These are phyloP conservation scores for Emericellopsis cladophorae DNA, from an alignment of 2,329 filamentous ascomycete species.

Conservation along the genomic window DNA sequence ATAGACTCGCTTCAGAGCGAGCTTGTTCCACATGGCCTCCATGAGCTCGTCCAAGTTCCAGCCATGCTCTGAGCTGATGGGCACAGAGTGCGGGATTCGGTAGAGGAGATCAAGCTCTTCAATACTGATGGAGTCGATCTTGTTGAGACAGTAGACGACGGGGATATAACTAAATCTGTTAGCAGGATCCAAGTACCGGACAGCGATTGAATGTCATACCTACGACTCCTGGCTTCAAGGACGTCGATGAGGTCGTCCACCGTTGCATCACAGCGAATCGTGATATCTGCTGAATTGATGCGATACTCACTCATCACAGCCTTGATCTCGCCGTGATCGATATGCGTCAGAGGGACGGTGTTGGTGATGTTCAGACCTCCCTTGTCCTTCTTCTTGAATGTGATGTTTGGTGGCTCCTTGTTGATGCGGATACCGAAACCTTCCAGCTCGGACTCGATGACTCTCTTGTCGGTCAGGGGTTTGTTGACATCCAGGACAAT, in stretches of 20 bases:
- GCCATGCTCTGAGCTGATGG: constrained; percentile 92
- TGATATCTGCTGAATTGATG: constrained; percentile 92
- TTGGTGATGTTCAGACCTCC: constrained; percentile 93
- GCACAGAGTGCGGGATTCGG: constrained; percentile 90
- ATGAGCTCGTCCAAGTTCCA: constrained; percentile 97
- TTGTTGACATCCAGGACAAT: constrained; percentile 99
- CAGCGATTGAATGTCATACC: constrained; percentile 10
- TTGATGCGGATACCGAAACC: constrained; percentile 97
- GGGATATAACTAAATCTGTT: constrained; percentile 65
- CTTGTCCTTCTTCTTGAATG: constrained; percentile 99
- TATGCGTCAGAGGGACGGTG: constrained; percentile 83
- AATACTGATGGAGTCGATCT: constrained; percentile 96
- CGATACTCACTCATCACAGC: constrained; percentile 96
- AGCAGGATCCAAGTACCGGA: background rate
- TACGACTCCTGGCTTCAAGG: constrained; percentile 80
- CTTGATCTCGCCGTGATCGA: constrained; percentile 92
- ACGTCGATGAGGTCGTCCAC: constrained; percentile 95
- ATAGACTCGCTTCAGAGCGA: constrained; percentile 84
- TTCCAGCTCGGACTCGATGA: constrained; percentile 91
- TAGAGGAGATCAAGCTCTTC: constrained; percentile 95
- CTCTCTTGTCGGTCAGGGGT: constrained; percentile 87
- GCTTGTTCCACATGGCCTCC: constrained; percentile 97
- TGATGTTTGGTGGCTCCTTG: constrained; percentile 92
- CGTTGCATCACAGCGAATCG: constrained; percentile 94
- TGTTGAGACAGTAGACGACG: constrained; percentile 98